phyloP scores from a whole-genome alignment of 345 rosid species.

The Eucalyptus grandis region DNA sequence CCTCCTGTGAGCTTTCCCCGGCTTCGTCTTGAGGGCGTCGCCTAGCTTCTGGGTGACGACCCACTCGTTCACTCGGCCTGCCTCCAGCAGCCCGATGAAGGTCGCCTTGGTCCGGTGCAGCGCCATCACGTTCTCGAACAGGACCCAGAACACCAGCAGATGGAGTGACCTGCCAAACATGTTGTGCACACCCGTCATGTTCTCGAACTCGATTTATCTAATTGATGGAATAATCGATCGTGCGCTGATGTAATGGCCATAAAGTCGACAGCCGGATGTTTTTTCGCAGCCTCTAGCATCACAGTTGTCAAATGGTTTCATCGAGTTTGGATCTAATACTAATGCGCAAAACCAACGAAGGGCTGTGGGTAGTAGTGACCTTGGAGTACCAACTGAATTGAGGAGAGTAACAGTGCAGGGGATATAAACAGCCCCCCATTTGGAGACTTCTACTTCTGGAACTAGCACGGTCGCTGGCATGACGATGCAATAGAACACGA shows the following conservation, averaged over 20 bases:
- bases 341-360: background rate
- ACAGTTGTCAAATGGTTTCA: background rate
- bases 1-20: constrained; percentile 22
- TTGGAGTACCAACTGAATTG: constrained; percentile 83
- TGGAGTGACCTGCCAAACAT: constrained; percentile 39
- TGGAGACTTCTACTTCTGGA: constrained; percentile 80
- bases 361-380: constrained; percentile 10
- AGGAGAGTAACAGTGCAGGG: constrained; percentile 72
- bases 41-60: constrained; percentile 88
- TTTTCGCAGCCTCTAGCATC: background rate
- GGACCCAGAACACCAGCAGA: constrained; percentile 58
- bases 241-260: background rate
- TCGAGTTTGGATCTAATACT: background rate
- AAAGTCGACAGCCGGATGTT: background rate
- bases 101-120: constrained; percentile 85
- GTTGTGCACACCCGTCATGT: background rate
- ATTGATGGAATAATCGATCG: background rate
- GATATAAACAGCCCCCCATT: constrained; percentile 80
- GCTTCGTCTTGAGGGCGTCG: constrained; percentile 44
- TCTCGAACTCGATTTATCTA: background rate
- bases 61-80: constrained; percentile 91
- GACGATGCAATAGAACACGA: constrained; percentile 68
- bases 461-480: constrained; percentile 76
- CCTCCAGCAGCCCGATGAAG: constrained; percentile 73
- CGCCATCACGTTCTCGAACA: constrained; percentile 91